Base-by-base conservation (phyloP, 2,329 filamentous ascomycete species). In the Cladobotryum protrusum region DNA sequence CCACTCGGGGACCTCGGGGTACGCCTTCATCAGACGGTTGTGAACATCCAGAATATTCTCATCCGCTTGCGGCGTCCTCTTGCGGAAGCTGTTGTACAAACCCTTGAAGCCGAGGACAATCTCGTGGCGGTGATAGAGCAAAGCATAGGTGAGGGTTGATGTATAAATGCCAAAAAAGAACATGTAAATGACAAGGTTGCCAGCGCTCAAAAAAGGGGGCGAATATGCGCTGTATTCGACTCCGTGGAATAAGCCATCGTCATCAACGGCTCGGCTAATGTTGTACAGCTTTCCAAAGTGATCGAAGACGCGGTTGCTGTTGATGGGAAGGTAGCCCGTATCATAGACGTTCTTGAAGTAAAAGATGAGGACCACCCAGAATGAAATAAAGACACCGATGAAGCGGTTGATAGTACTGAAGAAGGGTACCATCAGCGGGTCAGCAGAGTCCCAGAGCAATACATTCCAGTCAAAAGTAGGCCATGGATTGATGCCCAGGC, bases 321-420 rank as follows among this genome's bases (percentile, higher is more conserved):
- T 77, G 65, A 79, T 75, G 29, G 73, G 72, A 20, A 78, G 63
- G 55, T 79, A 83, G 46, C 74, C 71, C 11, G 74, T 76, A 62
- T 79, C 77, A 67, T 76, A 85, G 2, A 76, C 64, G 48, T 81
- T 80, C 41, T 69, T 74, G 61, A 78, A 86, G 67, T 81, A 83
- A 8, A 86, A 60, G 20, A 67, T 77, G 2, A 78, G 63, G 13
- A 81, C 69, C 13, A 85, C 67, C 67, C 78, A 75, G 57, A 75
- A 74, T 40, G 74, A 77, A 33, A 78, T 54, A 12, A 82, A 70
- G 45, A 78, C 72, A 29, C 82, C 82, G 41, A 82, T 65, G 53
- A 83, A 70, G 18, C 77, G 79, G 63, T 86, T 86, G 48, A 81
- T 70, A 40, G 82, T 83, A 24, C 77, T 78, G 65, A 81, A 77